phyloP scores from a whole-genome alignment of 768 basidiomycete genomes.

The Pholiota molesta region DNA sequence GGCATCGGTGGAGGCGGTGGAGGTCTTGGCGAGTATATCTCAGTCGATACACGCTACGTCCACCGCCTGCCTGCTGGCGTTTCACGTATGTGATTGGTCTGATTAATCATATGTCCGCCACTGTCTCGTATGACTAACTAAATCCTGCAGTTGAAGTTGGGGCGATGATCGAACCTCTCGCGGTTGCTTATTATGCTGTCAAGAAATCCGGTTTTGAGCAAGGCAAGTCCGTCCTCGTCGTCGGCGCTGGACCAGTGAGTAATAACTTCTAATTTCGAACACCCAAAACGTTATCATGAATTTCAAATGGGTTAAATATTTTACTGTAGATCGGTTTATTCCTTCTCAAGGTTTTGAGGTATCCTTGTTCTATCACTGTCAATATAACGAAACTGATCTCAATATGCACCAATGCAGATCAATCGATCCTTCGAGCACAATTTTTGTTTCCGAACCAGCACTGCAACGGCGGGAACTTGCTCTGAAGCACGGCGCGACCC shows the following conservation, averaged over 20 bases:
- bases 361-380: background rate
- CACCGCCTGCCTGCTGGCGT: constrained; percentile 41
- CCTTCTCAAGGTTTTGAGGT: constrained; percentile 41
- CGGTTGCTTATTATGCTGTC: constrained; percentile 49
- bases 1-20: constrained; percentile 43
- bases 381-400: no score
- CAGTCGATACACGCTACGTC: constrained; percentile 35
- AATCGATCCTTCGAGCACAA: background rate
- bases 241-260: constrained; percentile 49
- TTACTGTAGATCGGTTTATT: constrained; percentile 38
- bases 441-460: background rate
- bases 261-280: no score
- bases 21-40: constrained; percentile 46
- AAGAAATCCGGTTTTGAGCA: constrained; percentile 40
- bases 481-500: constrained; percentile 38
- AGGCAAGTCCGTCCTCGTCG: constrained; percentile 42
- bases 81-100: constrained; percentile 31
- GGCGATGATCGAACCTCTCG: constrained; percentile 49
- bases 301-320: no score
- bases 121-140: background rate
- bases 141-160: constrained; percentile 47
- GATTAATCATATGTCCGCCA: background rate
- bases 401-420: background rate
- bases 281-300: no score
- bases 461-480: constrained; percentile 38